phyloP scores from a whole-genome alignment of 2,329 filamentous ascomycete genomes.

The Fusarium coffeatum region DNA sequence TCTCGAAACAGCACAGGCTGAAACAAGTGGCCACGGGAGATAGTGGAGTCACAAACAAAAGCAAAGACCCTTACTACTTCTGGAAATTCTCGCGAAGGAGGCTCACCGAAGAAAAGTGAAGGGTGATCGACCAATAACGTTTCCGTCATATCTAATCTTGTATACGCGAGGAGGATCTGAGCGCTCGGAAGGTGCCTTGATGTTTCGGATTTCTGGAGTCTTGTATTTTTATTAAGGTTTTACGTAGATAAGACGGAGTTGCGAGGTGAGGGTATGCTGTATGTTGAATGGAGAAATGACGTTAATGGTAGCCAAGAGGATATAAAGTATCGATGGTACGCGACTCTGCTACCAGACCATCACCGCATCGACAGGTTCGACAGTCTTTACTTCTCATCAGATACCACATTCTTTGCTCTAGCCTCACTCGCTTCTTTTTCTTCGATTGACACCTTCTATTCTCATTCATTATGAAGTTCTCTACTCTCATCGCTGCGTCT shows the following conservation, averaged over 20 bases:
- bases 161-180: not conserved
- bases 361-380: not conserved
- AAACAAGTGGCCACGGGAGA: not conserved
- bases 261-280: accelerated
- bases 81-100: not conserved
- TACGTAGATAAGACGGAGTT: not conserved
- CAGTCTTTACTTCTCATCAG: not conserved
- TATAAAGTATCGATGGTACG: not conserved
- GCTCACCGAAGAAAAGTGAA: not conserved
- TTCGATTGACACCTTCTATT: not conserved
- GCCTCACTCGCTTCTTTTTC: not conserved
- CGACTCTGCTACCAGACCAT: accelerated
- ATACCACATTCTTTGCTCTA: not conserved
- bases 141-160: not conserved
- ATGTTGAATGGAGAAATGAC: too few relatives aligned
- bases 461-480: not conserved
- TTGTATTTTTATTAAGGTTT: not conserved
- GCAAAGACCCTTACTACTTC: not conserved
- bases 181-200: not conserved
- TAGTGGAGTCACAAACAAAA: not conserved
- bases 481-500: not conserved
- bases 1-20: not conserved
- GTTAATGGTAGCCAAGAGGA: not conserved
- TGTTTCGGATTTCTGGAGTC: not conserved
- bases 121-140: not conserved